Base-by-base conservation (phyloP, 345 rosid species). In the Eucalyptus decipiens region DNA sequence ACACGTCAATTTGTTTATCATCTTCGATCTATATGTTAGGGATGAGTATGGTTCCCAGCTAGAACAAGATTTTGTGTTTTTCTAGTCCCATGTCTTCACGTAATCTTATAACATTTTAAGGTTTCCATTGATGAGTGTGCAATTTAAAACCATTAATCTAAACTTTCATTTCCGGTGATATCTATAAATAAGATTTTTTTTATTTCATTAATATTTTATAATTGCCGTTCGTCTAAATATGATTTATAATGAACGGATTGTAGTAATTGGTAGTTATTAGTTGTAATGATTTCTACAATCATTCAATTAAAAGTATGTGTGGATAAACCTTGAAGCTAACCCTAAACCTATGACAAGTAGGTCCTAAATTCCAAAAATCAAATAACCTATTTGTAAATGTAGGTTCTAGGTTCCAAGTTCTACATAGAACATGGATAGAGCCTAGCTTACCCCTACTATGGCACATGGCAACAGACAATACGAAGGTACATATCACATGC, bases 351-450 rank as follows among this genome's bases (percentile, higher is more conserved):
- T 52, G 11, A 52, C 0, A 52, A 0, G 24, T 52, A 3, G 2
- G 1, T 8, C 24, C 1, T 21, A 52, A 7, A 19, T 19, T 52
- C 5, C 24, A 52, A 19, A 52, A 8, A 3, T 52, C 9, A 52
- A 21, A 21, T 0, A 52, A 52, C 0, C 1, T 19, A 0, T 52
- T 3, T 52, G 4, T 4, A 52, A 2, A 52, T 2, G 10, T 2
- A 52, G 23, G 10, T 52, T 52, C 2, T 0, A 19, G 2, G 0
- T 3, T 18, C 0, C 24, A 7, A 4, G 5, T 52, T 52, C 9
- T 21, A 52, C 0, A 18, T 18, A 7, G 9, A 18, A 52, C 2
- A 3, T 51, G 56, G 2, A 19, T 52, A 52, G 10, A 52, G 19
- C 56, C 0, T 52, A 4, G 5, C 58, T 19, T 0, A 0, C 58